Base-by-base conservation (phyloP, 2,329 filamentous ascomycete genomes). In the Teratosphaeria pseudoeucalypti region DNA sequence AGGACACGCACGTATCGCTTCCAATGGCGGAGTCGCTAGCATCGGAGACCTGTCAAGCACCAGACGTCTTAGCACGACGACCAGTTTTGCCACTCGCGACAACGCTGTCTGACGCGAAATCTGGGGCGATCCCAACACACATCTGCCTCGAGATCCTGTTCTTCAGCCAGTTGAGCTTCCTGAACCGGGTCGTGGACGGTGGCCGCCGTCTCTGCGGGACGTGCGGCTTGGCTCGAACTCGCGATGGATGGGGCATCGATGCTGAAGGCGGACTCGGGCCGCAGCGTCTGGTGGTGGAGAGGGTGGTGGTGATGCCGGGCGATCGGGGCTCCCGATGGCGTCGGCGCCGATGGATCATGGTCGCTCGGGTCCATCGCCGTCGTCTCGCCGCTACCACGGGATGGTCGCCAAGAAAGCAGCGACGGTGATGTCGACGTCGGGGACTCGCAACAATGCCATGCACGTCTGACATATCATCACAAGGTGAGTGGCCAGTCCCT, bases 21-120 rank as follows among this genome's bases (percentile, higher is more conserved):
- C 72, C 72, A 9, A 74, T 60, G 9, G 72, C 71, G 58, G 71
- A 73, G 62, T 74, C 72, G 61, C 72, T 71, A 52, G 58, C 64
- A 52, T 68, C 70, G 55, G 65, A 61, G 39, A 71, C 68, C 65
- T 68, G 54, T 58, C 54, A 23, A 23, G 23, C 23, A 23, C 47
- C 55, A 39, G 32, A 55, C 57, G 58, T 60, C 55, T 57, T 57
- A 57, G 62, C 62, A 53, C 63, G 61, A 54, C 32, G 23, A 54
- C 10, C 29, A 52, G 39, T 10, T 14, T 19, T 47, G 43, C 7
- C 27, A 39, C 23, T 54, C 52, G 54, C 32, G 27, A 54, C 57
- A 32, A 47, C 10, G 49, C 1, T 56, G 53, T 32, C 34, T 23
- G 29, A 32, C 29, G 29, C 1, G 29, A 52, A 55, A 23, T 2